Evolutionary conservation across 257 asterid genomes (phyloP), one percentile per base, ranked within the genome.

Genomic region (Ophiorrhiza pumila): DNA sequence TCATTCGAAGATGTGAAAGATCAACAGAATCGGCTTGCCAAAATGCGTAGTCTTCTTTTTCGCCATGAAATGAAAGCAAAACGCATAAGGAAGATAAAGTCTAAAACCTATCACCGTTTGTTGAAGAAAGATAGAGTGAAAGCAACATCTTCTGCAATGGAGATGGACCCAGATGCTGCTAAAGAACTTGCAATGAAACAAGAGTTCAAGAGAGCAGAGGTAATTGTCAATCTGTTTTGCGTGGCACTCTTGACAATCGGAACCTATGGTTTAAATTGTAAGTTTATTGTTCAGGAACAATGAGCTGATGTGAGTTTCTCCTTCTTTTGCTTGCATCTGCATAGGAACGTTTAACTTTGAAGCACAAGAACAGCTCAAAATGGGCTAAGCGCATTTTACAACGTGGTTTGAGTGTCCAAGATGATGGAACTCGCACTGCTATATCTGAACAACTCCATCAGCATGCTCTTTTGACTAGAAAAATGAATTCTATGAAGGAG

Each of bases 341-440:
- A 63, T 89, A 94, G 99, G 99, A 90, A 78, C 98, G 98, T 43
- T 76, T 91, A 93, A 88, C 89, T 52, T 79, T 90, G 79, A 94
- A 88, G 80, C 99, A 94, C 81, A 91, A 87, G 79, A 94, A 91
- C 86, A 85, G 67, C 77, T 81, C 90, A 65, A 87, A 77, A 77
- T 94, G 99, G 99, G 97, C 99, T 14, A 87, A 79, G 81, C 89
- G 97, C 65, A 84, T 89, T 72, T 70, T 91, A 62, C 34, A 81
- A 65, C 98, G 98, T 73, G 99, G 99, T 56, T 80, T 94, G 62
- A 60, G 81, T 37, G 85, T 65, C 77, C 98, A 92, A 76, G 97
- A 90, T 81, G 98, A 92, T 6, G 93, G 90, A 66, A 94, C 99
- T 71, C 85, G 91, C 55, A 91, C 86, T 76, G 97, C 99, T 69